Conservation (phyloP, 257 asterid genomes). For the Solanum gracilifrons region DNA sequence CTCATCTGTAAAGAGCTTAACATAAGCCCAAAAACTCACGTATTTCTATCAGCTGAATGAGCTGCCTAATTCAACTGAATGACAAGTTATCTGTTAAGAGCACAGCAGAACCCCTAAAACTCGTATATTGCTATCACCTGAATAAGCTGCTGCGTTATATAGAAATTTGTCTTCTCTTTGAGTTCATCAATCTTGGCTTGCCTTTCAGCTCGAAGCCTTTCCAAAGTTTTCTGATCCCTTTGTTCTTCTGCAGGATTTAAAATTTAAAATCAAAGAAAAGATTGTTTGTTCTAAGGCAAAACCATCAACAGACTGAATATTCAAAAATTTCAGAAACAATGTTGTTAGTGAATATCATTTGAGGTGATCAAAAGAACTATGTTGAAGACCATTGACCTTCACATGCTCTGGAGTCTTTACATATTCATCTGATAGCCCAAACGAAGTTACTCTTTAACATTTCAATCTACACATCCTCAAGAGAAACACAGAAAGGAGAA, state of each 20-base stretch:
- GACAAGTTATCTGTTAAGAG: neutral
- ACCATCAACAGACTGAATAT: neutral
- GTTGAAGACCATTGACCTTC: neutral
- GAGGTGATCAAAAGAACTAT: neutral
- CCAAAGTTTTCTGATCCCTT: slow-evolving; percentile 70
- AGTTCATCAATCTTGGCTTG: slow-evolving; percentile 80
- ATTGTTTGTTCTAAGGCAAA: neutral
- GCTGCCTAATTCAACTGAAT: slow-evolving; percentile 16
- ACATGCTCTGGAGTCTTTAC: neutral
- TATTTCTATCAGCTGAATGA: neutral
- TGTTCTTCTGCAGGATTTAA: slow-evolving; percentile 38
- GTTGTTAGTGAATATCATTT: neutral
- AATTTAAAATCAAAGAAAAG: neutral
- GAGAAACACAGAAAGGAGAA: neutral
- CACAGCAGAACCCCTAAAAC: neutral
- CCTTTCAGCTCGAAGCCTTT: slow-evolving; percentile 75
- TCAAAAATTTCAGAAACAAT: neutral
- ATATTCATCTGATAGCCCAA: neutral
- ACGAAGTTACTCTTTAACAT: neutral
- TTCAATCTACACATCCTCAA: neutral
- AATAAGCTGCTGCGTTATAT: slow-evolving; percentile 76
- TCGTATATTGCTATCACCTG: slow-evolving; percentile 37
- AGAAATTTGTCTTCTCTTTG: slow-evolving; percentile 86
- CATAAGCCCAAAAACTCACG: neutral
- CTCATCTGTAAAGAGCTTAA: neutral